Base-by-base conservation (phyloP, 805 yeast genomes). In the Candida insectalens region DNA sequence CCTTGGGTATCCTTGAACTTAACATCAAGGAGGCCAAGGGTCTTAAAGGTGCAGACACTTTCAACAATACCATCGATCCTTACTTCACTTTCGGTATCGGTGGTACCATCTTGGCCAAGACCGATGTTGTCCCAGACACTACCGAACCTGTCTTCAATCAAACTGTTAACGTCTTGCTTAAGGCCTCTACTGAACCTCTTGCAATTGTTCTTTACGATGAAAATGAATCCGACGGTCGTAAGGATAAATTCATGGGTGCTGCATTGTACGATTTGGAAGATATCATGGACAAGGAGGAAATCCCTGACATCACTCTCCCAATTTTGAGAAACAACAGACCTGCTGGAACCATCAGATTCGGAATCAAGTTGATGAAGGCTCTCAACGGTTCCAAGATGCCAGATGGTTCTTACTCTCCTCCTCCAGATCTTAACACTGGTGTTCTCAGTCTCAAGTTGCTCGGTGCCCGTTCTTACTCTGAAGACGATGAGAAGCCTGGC, bases 351-450 rank as follows among this genome's bases (percentile, higher is more conserved):
- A 60, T 92, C 28, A 57, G 56, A 5, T 83, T 77, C 53, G 87
- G 83, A 41, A 65, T 83, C 45, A 74, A 74, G 42, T 83, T 70
- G 62, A 76, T 77, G 67, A 92, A 94, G 27, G 78, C 92, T 10
- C 60, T 85, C 40, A 65, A 73, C 59, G 65, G 74, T 37, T 56
- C 65, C 45, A 61, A 71, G 40, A 67, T 71, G 37, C 78, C 83
- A 3, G 95, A 85, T 56, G 96, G 96, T 33, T 78, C 88, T 3
- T 65, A 71, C 35, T 78, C 76, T 43, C 85, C 94, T 31, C 83
- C 94, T 30, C 95, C 95, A 29, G 96, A 85, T 44, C 72, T 84
- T 53, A 89, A 89, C 60, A 85, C 96, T 12, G 99, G 99, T 68
- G 77, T 94, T 46, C 74, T 80, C 15, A 69, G 77, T 47, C 60